Percentiles rank a stretch among this genome's conserved stretches.
Evolutionary conservation across 495 filamentous ascomycete genomes (phyloP).

Genomic region (Penicillium odoratum): DNA sequence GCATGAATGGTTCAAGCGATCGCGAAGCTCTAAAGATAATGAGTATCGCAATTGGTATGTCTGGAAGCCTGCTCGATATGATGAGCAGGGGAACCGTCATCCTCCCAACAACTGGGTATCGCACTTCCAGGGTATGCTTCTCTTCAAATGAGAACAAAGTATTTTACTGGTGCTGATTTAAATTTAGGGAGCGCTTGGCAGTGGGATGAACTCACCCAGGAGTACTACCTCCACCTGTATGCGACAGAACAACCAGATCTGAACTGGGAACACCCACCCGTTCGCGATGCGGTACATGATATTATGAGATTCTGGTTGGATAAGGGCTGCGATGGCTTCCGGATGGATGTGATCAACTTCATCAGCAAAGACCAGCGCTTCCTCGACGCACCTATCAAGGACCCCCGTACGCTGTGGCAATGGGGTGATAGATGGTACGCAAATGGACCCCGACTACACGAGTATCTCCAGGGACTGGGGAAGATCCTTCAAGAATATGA

Average conservation of each 20-base stretch:
- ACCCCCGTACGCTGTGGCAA: slow-evolving; percentile 51
- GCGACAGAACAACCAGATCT: slow-evolving; percentile 67
- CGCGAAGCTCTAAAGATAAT: slow-evolving; percentile 56
- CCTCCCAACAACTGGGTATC: slow-evolving; percentile 72
- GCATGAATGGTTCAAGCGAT: slow-evolving; percentile 73
- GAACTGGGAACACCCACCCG: slow-evolving; percentile 68
- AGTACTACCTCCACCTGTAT: slow-evolving; percentile 74
- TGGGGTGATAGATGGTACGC: slow-evolving; percentile 57
- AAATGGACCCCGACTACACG: slow-evolving; percentile 66
- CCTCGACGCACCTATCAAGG: slow-evolving; percentile 59
- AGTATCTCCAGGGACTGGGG: slow-evolving; percentile 62
- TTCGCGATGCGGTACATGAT: slow-evolving; percentile 63
- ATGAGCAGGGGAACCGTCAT: slow-evolving; percentile 56
- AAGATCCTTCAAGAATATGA: slow-evolving; percentile 68
- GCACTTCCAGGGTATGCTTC: slow-evolving; percentile 51
- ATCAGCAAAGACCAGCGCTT: slow-evolving; percentile 63
- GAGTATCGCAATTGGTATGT: slow-evolving; percentile 73
- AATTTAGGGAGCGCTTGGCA: slow-evolving; percentile 59
- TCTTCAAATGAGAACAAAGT: background rate
- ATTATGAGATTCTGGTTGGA: slow-evolving; percentile 74
- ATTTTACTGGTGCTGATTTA: background rate
- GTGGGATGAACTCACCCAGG: slow-evolving; percentile 60
- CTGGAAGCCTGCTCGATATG: slow-evolving; percentile 63
- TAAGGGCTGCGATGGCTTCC: slow-evolving; percentile 66
- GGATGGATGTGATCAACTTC: slow-evolving; percentile 67